Evolutionary conservation across 129 eudicot genomes (phyloP).

Genomic region (Mikania micrantha): DNA sequence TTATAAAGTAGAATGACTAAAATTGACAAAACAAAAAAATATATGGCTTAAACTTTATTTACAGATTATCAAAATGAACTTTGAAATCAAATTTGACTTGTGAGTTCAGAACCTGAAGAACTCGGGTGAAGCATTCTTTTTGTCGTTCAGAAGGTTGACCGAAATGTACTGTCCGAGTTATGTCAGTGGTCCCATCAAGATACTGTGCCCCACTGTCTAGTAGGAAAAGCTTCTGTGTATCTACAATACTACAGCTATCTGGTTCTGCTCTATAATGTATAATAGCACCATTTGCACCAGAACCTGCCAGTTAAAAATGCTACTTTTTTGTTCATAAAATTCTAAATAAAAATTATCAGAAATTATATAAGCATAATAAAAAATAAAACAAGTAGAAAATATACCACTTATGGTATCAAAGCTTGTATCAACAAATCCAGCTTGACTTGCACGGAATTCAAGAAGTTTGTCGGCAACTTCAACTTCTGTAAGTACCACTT

Average conservation of each 20-base stretch:
- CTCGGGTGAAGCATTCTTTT: constrained; percentile 91
- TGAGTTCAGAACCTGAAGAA: constrained; percentile 58
- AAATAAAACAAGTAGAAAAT: not conserved
- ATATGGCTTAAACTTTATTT: not conserved
- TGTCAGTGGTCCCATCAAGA: constrained; percentile 93
- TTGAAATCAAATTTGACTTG: not conserved
- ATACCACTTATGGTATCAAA: constrained; percentile 96
- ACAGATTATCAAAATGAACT: not conserved
- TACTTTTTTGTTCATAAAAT: not conserved
- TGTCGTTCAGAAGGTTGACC: constrained; percentile 85
- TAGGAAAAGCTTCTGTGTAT: constrained; percentile 66
- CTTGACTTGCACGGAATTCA: constrained; percentile 80
- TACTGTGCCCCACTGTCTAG: constrained; percentile 97
- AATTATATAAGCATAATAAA: not conserved
- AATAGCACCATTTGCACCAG: constrained; percentile 98
- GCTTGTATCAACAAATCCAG: constrained; percentile 87
- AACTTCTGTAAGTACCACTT: constrained; percentile 61
- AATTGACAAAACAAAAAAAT: not conserved
- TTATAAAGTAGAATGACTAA: not conserved
- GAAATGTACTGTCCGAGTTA: constrained; percentile 91
- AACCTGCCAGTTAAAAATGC: constrained; percentile 37
- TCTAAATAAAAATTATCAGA: not conserved
- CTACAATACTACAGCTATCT: constrained; percentile 67
- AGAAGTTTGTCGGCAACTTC: constrained; percentile 89
- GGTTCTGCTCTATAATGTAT: constrained; percentile 96